These are phyloP conservation scores for Coelastrella sp. DNA, from an alignment of 139 green algal genomes.

Conservation along the genomic window DNA sequence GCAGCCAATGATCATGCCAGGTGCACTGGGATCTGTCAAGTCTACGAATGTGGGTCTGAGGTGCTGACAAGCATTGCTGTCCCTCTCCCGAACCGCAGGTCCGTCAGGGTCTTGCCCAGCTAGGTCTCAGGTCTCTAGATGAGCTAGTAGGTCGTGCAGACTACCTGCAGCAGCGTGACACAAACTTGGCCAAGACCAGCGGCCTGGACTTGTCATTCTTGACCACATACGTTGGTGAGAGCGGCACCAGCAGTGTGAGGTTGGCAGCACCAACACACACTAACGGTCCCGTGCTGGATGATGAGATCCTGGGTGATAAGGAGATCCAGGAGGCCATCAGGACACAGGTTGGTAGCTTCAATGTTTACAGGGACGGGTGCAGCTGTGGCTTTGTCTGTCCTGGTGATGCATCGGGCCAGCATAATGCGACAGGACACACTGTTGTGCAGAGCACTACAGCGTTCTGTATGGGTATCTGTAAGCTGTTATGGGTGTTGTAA, in stretches of 20 bases:
- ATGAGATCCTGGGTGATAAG: constrained; percentile 91
- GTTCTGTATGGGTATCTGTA: too few relatives aligned
- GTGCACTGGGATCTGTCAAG: too few relatives aligned
- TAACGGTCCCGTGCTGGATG: constrained; percentile 92
- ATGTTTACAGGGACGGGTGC: background rate
- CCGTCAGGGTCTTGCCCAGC: constrained; percentile 80
- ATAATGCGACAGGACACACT: too few relatives aligned
- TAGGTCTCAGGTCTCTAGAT: constrained; percentile 91
- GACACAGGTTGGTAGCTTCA: constrained; percentile 6
- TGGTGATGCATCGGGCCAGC: too few relatives aligned
- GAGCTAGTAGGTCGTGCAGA: constrained; percentile 94
- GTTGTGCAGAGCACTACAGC: too few relatives aligned
- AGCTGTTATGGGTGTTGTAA: too few relatives aligned
- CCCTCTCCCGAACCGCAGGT: constrained; percentile 59
- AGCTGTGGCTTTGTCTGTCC: too few relatives aligned
- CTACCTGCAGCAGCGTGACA: constrained; percentile 75
- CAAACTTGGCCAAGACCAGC: constrained; percentile 90
- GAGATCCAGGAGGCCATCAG: constrained; percentile 69
- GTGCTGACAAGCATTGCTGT: background rate
- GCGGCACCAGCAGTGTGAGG: constrained; percentile 54
- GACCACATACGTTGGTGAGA: constrained; percentile 76
- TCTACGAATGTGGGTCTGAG: background rate
- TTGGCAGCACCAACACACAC: constrained; percentile 72
- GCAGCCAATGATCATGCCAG: too few relatives aligned
- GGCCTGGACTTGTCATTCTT: constrained; percentile 96